A percentile compares a stretch with the other conserved stretches of the same genome.
phyloP scores from a whole-genome alignment of 768 basidiomycete species.

The Lyophyllum atratum region DNA sequence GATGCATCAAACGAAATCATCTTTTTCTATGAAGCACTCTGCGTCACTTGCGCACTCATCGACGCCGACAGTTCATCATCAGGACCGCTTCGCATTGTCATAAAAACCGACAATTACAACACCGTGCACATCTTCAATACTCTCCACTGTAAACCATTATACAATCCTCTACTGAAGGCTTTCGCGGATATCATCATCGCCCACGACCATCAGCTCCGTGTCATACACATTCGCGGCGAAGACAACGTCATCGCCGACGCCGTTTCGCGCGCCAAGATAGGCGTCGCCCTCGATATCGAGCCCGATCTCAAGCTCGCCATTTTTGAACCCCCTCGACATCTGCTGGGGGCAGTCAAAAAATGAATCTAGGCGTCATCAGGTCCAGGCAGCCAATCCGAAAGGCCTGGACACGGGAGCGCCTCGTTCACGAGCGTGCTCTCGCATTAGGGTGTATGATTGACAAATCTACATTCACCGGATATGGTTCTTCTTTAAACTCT shows the following conservation, averaged over 20 bases:
- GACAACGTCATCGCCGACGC: conserved; percentile 8
- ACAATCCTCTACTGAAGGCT: conserved; percentile 20
- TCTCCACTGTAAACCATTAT: not conserved
- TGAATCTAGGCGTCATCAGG: conserved; percentile 6
- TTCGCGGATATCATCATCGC: conserved; percentile 16
- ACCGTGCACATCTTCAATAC: too few relatives aligned
- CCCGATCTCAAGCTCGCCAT: not conserved
- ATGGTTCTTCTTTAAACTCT: conserved; percentile 28
- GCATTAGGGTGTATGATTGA: conserved; percentile 24
- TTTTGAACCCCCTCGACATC: conserved; percentile 23
- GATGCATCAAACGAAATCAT: conserved; percentile 10
- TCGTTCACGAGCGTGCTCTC: not conserved
- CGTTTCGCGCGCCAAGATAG: conserved; percentile 14
- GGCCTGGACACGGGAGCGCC: conserved; percentile 29
- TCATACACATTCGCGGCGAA: conserved; percentile 16
- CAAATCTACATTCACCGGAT: conserved; percentile 2
- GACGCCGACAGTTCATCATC: too few relatives aligned
- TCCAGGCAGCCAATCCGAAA: conserved; percentile 25
- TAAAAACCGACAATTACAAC: too few relatives aligned
- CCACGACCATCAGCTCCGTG: conserved; percentile 11
- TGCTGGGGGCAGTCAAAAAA: conserved; percentile 26
- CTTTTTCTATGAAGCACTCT: conserved; percentile 26
- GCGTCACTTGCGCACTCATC: conserved; percentile 15
- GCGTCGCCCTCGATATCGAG: not conserved
- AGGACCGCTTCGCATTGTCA: too few relatives aligned